Evolutionary conservation across 306 rosid genomes (phyloP).

Genomic region (Acacia acuminata): DNA sequence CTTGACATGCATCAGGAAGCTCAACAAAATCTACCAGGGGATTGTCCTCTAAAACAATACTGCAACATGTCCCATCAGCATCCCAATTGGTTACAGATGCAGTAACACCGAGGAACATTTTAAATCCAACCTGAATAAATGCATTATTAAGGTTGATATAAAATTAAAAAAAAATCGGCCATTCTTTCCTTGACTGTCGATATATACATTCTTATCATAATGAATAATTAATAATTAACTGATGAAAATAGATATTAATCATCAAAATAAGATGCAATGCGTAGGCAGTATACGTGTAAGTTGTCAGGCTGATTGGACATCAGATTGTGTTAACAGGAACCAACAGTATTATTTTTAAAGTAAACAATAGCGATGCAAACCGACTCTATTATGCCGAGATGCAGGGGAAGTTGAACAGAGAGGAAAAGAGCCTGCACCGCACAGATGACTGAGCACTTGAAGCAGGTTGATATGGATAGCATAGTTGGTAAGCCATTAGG

Average conservation of each 20-base stretch:
- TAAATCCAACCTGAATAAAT: slow-evolving; percentile 78
- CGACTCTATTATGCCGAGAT: background rate
- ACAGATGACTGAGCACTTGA: background rate
- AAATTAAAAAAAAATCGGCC: background rate
- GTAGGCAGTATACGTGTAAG: background rate
- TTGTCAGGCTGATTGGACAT: background rate
- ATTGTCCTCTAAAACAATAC: slow-evolving; percentile 91
- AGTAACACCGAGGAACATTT: slow-evolving; percentile 93
- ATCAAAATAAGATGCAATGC: background rate
- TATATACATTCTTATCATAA: slow-evolving; percentile 3
- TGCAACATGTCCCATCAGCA: slow-evolving; percentile 91
- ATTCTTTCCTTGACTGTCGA: background rate
- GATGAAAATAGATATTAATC: background rate
- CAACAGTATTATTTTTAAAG: background rate
- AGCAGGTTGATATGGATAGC: background rate
- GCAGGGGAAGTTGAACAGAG: background rate
- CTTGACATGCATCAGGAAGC: slow-evolving; percentile 92
- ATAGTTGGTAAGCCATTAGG: too few species aligned
- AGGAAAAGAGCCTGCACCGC: background rate
- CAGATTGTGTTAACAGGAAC: background rate
- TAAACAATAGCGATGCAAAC: background rate
- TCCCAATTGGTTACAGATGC: slow-evolving; percentile 96
- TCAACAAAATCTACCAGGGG: slow-evolving; percentile 96
- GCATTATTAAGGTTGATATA: slow-evolving; percentile 13
- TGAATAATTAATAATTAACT: background rate